phyloP scores from a whole-genome alignment of 768 basidiomycete genomes.

The Lactarius hatsudake region DNA sequence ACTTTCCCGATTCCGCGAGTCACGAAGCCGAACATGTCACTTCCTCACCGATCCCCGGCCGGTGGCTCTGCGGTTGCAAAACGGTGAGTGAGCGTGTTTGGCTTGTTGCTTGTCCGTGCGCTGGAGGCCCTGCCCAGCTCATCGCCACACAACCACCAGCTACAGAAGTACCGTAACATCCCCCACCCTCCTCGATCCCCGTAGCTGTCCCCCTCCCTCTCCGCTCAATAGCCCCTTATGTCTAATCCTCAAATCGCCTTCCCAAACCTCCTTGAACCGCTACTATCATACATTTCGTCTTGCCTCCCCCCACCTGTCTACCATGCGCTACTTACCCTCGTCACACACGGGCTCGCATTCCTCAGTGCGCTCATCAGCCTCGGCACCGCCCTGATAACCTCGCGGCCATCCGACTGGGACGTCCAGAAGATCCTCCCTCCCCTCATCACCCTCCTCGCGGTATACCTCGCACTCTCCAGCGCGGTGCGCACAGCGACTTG shows the following conservation, averaged over 20 bases:
- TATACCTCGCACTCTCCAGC: constrained; percentile 74
- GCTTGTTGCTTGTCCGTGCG: not conserved
- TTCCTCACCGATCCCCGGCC: constrained; percentile 1
- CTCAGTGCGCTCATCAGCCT: constrained; percentile 49
- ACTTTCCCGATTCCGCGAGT: constrained; percentile 4
- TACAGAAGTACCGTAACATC: not conserved
- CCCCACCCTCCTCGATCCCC: not conserved
- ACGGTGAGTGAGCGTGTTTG: not conserved
- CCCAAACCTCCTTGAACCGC: constrained; percentile 44
- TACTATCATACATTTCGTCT: constrained; percentile 53
- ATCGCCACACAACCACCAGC: not conserved
- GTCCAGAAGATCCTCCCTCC: constrained; percentile 68
- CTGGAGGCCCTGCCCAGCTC: not conserved
- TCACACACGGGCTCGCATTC: constrained; percentile 54
- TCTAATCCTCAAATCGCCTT: constrained; percentile 28
- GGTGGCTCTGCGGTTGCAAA: constrained; percentile 10
- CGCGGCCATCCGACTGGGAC: constrained; percentile 61
- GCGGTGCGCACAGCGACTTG: constrained; percentile 77
- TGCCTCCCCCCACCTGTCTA: constrained; percentile 56
- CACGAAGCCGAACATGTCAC: constrained; percentile 8
- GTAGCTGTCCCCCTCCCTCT: not conserved
- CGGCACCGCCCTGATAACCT: constrained; percentile 45
- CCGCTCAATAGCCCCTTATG: constrained; percentile 11
- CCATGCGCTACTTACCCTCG: constrained; percentile 46
- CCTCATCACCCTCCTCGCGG: constrained; percentile 64